Percentiles rank a stretch among this genome's conserved stretches.
These are phyloP conservation scores for Ascosphaera apis DNA, from an alignment of 2,329 filamentous ascomycete species.

Conservation along the genomic window DNA sequence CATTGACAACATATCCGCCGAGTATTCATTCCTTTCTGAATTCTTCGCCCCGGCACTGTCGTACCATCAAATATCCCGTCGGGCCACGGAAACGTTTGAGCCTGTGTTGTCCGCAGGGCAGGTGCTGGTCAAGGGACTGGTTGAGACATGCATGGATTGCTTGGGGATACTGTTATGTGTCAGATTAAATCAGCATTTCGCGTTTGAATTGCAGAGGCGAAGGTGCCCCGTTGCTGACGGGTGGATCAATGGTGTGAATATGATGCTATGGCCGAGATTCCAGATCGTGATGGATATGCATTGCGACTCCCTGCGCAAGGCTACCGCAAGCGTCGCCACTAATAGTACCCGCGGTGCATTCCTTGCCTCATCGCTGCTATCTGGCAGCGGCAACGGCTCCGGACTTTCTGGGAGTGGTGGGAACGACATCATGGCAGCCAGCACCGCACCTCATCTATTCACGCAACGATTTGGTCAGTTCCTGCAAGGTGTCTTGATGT, in stretches of 20 bases:
- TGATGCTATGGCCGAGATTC: conserved; percentile 90
- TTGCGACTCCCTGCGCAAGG: conserved; percentile 57
- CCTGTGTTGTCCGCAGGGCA: conserved; percentile 73
- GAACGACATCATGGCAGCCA: conserved; percentile 12
- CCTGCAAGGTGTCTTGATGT: conserved; percentile 55
- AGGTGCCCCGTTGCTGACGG: conserved; percentile 73
- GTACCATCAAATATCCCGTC: conserved; percentile 54
- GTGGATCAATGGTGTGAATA: conserved; percentile 86
- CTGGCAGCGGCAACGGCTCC: neutral
- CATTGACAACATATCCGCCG: conserved; percentile 78
- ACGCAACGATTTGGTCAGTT: conserved; percentile 94
- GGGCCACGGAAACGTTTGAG: conserved; percentile 73
- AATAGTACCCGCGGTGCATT: conserved; percentile 26
- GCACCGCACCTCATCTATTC: conserved; percentile 55
- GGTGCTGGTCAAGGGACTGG: conserved; percentile 48
- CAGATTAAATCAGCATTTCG: conserved; percentile 75
- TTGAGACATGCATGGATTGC: conserved; percentile 57
- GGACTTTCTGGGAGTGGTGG: neutral
- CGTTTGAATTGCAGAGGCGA: conserved; percentile 78
- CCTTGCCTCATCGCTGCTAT: conserved; percentile 13
- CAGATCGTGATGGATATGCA: conserved; percentile 87
- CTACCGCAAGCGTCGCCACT: conserved; percentile 30
- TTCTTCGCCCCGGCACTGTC: conserved; percentile 47
- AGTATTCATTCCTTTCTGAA: conserved; percentile 78
- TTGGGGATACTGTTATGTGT: conserved; percentile 80